Percentiles rank a stretch among this genome's conserved stretches.
These are phyloP conservation scores for Kazachstania bromeliacearum DNA, from an alignment of 805 yeast species.

Conservation along the genomic window DNA sequence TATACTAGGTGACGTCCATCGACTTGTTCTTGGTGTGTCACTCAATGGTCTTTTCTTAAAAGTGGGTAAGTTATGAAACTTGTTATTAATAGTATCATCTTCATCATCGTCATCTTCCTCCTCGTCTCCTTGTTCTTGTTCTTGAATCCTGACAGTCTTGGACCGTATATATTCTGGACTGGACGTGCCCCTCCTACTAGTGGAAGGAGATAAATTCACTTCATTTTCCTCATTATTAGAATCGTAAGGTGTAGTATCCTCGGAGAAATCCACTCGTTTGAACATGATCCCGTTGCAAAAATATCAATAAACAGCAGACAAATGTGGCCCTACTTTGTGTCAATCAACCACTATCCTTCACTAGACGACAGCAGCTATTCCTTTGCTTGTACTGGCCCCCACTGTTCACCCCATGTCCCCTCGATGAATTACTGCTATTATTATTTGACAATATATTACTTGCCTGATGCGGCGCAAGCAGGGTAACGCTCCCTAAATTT, in stretches of 20 bases:
- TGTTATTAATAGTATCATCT: too few species aligned
- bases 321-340: too few species aligned
- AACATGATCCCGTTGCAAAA: neutral
- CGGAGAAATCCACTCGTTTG: neutral
- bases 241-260: slow-evolving; percentile 3
- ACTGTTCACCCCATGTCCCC: too few species aligned
- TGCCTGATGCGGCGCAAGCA: too few species aligned
- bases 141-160: neutral
- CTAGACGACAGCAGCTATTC: too few species aligned
- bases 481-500: too few species aligned
- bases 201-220: slow-evolving; percentile 3
- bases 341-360: too few species aligned
- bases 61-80: slow-evolving; percentile 39
- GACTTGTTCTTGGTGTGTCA: slow-evolving; percentile 62
- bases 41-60: slow-evolving; percentile 65
- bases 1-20: slow-evolving; percentile 43
- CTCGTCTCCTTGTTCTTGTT: slow-evolving; percentile 4
- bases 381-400: too few species aligned
- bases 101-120: slow-evolving; percentile 4
- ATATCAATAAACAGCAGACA: too few species aligned
- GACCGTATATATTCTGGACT: too few species aligned
- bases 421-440: too few species aligned
- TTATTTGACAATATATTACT: too few species aligned
- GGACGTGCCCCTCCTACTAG: neutral
- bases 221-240: slow-evolving; percentile 6